Evolutionary conservation across 352 stramenopile genomes (phyloP), one percentile per base, ranked within the genome.

Genomic region (Phytophthora megakarya): DNA sequence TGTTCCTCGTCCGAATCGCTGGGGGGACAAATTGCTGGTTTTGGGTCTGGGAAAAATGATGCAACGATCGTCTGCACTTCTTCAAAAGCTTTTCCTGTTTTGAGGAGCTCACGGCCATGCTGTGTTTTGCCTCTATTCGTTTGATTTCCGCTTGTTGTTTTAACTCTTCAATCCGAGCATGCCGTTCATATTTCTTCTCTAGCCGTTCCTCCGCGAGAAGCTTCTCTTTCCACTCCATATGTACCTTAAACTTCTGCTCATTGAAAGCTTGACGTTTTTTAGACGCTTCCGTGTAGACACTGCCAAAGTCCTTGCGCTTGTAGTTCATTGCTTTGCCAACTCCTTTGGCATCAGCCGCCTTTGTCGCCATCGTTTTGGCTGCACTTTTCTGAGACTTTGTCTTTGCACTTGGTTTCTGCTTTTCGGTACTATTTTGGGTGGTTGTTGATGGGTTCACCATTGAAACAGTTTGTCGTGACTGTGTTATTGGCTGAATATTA

Each of bases 221-320:
- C 4, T 50, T 22, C 9, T 60, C 9, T 3, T 48, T 47, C 28
- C 44, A 49, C 43, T 55, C 16, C 1, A 45, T 44, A 8, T 40
- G 26, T 11, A 10, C 8, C 25, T 25, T 30, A n/a, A 30, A 21
- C 21, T 42, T 28, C 11, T 48, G 10, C 13, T 48, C 42, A n/a
- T 32, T 48, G 9, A 33, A n/a, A 33, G 18, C 5, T 22, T 32
- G 23, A 10, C 51, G 51, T 12, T 59, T 59, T n/a, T 59, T 32
- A 22, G 42, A 10, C 2, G 54, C 42, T 18, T 46, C 54, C 21
- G 43, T 54, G 42, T 62, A 62, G 8, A 54, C 38, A 22, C 22
- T 62, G 3, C 19, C 54, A n/a, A 62, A 54, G 25, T 62, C 40
- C 2, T 26, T 25, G 18, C 54, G 54, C 16, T 54, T 62, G 28